Conservation (phyloP, 768 basidiomycete genomes). For the Hypsizygus marmoreus region DNA sequence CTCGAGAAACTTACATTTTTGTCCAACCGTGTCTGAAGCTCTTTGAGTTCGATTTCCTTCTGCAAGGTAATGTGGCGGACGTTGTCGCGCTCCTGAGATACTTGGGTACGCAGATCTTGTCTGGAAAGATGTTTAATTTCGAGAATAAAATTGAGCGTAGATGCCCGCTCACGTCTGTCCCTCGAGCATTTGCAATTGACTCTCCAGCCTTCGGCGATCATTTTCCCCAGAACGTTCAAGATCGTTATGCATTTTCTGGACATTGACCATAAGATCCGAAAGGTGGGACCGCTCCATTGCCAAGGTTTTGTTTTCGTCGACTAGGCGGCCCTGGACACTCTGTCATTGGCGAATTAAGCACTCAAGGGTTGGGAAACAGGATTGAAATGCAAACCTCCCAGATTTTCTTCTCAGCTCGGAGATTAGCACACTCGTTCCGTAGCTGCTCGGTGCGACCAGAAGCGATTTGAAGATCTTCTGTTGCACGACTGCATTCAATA, state of each 20-base stretch:
- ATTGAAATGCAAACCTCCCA: conserved; percentile 82
- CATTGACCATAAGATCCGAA: conserved; percentile 84
- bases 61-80: conserved; percentile 75
- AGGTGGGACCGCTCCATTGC: conserved; percentile 82
- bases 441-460: conserved; percentile 71
- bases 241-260: conserved; percentile 90
- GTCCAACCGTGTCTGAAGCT: conserved; percentile 72
- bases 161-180: conserved; percentile 63
- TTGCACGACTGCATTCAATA: conserved; percentile 68
- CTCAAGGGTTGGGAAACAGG: not conserved
- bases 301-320: conserved; percentile 82
- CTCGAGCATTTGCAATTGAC: conserved; percentile 76
- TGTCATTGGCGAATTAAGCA: conserved; percentile 30
- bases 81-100: conserved; percentile 74
- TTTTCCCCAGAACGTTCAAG: conserved; percentile 82
- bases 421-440: conserved; percentile 83
- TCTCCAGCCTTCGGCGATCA: conserved; percentile 79
- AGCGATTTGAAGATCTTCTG: conserved; percentile 63
- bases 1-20: conserved; percentile 51
- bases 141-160: not conserved
- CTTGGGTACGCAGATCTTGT: conserved; percentile 70
- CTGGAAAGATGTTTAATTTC: conserved; percentile 35
- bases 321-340: conserved; percentile 79
- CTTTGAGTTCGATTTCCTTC: conserved; percentile 79
- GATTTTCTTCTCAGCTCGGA: conserved; percentile 91